Evolutionary conservation across 2,329 filamentous ascomycete species (phyloP).

Genomic region (Trichothecium sympodiale): DNA sequence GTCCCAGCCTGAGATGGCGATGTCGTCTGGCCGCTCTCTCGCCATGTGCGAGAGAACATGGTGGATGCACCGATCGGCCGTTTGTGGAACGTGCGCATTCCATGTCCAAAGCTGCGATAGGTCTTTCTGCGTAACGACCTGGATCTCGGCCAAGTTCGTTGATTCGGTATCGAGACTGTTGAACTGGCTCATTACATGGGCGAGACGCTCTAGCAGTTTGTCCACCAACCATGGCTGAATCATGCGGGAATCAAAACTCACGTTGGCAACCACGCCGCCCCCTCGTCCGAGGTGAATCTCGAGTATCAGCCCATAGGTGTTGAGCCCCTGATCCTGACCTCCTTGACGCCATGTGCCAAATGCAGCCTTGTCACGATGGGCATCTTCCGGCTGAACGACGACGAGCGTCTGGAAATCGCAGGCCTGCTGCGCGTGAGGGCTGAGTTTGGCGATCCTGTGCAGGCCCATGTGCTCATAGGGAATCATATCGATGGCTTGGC

Average conservation of each 20-base stretch:
- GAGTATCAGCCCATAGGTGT: not conserved
- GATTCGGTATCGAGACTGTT: not conserved
- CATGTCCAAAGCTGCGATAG: not conserved
- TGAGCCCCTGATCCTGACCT: not conserved
- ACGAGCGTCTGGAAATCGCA: slow-evolving; percentile 16
- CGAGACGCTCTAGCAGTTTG: slow-evolving; percentile 4
- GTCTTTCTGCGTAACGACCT: not conserved
- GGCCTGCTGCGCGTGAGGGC: not conserved
- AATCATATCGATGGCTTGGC: slow-evolving; percentile 6
- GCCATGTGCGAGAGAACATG: not conserved
- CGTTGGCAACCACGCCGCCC: not conserved
- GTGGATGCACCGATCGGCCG: not conserved
- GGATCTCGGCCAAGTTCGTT: not conserved
- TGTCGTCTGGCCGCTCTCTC: slow-evolving; percentile 3
- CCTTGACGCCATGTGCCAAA: slow-evolving; percentile 5
- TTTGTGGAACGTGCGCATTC: not conserved
- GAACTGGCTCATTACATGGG: not conserved
- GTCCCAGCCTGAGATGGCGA: slow-evolving; percentile 12
- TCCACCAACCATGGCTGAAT: slow-evolving; percentile 3
- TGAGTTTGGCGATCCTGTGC: slow-evolving; percentile 2
- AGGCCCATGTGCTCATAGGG: slow-evolving; percentile 7
- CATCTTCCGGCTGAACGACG: slow-evolving; percentile 12
- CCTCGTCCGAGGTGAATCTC: not conserved
- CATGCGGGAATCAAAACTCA: slow-evolving; percentile 3
- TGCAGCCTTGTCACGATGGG: not conserved